Conservation (phyloP, 805 yeast genomes). For the Nakazawaea peltata region DNA sequence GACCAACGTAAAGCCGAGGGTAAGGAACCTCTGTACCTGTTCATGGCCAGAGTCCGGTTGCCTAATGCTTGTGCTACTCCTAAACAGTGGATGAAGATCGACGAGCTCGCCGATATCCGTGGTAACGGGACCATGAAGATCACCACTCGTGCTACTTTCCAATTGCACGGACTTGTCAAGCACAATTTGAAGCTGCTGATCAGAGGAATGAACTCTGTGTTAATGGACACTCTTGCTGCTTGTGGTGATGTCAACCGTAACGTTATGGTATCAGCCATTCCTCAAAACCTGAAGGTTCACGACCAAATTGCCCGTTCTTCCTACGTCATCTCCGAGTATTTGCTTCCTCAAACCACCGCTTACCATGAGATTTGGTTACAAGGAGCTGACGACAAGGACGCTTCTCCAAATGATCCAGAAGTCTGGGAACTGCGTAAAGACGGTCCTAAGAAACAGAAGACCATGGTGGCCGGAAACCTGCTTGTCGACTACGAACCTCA, state of each 20-base stretch:
- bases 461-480: conserved; percentile 80
- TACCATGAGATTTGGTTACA: conserved; percentile 96
- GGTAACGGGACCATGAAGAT: conserved; percentile 93
- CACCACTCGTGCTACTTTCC: conserved; percentile 96
- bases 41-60: conserved; percentile 92
- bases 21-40: conserved; percentile 90
- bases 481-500: conserved; percentile 80
- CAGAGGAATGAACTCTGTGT: conserved; percentile 83
- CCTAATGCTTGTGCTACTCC: conserved; percentile 92
- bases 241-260: conserved; percentile 98
- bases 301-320: conserved; percentile 61
- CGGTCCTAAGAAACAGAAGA: conserved; percentile 77
- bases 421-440: conserved; percentile 57
- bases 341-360: conserved; percentile 88
- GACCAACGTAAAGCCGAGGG: conserved; percentile 91
- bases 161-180: conserved; percentile 90
- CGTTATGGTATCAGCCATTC: conserved; percentile 88
- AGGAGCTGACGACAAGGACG: conserved; percentile 70
- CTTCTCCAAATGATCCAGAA: conserved; percentile 51
- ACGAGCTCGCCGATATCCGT: conserved; percentile 67
- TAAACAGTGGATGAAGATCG: conserved; percentile 80
- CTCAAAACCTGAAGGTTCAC: conserved; percentile 77
- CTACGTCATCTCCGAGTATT: conserved; percentile 62
- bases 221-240: conserved; percentile 94
- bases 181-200: conserved; percentile 84